A percentile compares a stretch with the other conserved stretches of the same genome.
Evolutionary conservation across 306 rosid genomes (phyloP).

Genomic region (Rosa persica): DNA sequence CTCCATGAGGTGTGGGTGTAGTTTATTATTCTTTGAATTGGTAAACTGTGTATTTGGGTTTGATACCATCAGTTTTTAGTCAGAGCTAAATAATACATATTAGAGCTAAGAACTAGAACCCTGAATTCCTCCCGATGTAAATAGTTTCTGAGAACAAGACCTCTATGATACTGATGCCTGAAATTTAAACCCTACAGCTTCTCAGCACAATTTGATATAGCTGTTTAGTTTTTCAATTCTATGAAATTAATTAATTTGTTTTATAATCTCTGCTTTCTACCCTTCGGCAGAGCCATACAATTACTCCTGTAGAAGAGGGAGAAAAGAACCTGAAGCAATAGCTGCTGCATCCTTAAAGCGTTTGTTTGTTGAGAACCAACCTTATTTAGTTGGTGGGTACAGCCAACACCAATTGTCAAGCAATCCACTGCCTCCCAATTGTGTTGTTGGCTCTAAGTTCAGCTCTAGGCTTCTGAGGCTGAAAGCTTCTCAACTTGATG

Average conservation of each 20-base stretch:
- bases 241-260: conserved; percentile 13
- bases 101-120: not conserved
- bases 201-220: not conserved
- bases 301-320: conserved; percentile 88
- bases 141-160: not conserved
- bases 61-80: not conserved
- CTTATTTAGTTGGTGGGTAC: conserved; percentile 83
- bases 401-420: conserved; percentile 69
- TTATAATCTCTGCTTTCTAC: conserved; percentile 23
- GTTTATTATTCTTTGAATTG: not conserved
- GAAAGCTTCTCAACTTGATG: conserved; percentile 57
- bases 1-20: not conserved
- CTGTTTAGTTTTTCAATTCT: not conserved
- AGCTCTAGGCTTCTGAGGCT: conserved; percentile 61
- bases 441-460: conserved; percentile 72
- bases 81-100: not conserved
- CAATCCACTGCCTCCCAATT: conserved; percentile 55
- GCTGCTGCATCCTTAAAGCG: conserved; percentile 96
- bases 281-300: conserved; percentile 79
- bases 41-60: not conserved
- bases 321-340: conserved; percentile 96
- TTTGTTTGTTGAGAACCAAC: conserved; percentile 87
- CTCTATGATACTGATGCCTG: not conserved
- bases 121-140: not conserved
- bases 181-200: not conserved